Evolutionary conservation across 768 basidiomycete genomes (phyloP), one percentile per base, ranked within the genome.

Genomic region (Mycena leptocephala): DNA sequence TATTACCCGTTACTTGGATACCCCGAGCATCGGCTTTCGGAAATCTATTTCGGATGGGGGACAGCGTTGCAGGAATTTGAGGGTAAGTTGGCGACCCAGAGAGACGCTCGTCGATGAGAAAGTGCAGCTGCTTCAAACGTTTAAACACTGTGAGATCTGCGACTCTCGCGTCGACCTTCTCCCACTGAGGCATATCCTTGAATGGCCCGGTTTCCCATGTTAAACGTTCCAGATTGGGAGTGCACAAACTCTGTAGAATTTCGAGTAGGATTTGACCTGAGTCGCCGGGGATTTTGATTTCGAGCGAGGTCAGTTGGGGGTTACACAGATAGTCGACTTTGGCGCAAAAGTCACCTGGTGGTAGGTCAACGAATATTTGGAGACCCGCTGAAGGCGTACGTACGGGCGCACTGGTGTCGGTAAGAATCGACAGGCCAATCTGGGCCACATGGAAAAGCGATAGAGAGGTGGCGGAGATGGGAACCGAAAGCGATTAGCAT

Each of bases 21-120:
- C 69, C 69, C 14, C 61, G 14, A 14, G 59, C 59, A 0, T 59
- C 69, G 16, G 58, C 41, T 28, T 61, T 70, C 16, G 69, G 69
- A 7, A 61, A 46, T 10, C 9, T 46, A 16, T 35, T 8, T 18
- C 32, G 55, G 4, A 33, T n/a, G n/a, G n/a, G n/a, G n/a, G n/a
- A 6, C 9, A 22, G 33, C 13, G 16, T 28, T 37, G 18, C 18
- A 16, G 20, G 26, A 14, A 30, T n/a, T n/a, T n/a, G n/a, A n/a
- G n/a, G n/a, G n/a, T n/a, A n/a, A n/a, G n/a, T n/a, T n/a, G n/a
- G n/a, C n/a, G n/a, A n/a, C n/a, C n/a, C n/a, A n/a, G n/a, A n/a
- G n/a, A n/a, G n/a, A n/a, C n/a, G n/a, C 16, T 20, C 11, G 35
- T 37, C 5, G 1, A 13, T 37, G 35, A 26, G 6, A 20, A 70